Conservation (phyloP, 73 alveolate genomes). For the Uronychia setigera region DNA sequence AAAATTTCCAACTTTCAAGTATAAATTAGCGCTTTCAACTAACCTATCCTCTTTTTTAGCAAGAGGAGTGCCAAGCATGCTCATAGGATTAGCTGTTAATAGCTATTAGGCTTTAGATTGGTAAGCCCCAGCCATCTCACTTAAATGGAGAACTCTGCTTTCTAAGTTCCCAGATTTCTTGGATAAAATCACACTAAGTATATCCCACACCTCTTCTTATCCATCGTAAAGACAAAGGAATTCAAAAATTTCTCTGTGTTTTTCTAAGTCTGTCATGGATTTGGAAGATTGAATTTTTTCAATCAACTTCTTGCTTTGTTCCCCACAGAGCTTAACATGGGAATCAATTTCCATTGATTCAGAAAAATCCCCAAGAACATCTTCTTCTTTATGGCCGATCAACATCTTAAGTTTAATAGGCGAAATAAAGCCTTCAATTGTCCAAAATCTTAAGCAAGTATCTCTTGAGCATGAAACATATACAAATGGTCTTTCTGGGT, state of each 20-base stretch:
- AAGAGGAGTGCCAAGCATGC: conserved; percentile 42
- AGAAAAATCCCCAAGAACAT: conserved; percentile 26
- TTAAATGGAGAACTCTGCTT: conserved; percentile 43
- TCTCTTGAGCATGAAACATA: conserved; percentile 81
- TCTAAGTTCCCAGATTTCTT: conserved; percentile 24
- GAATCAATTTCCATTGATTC: conserved; percentile 38
- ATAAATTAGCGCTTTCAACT: conserved; percentile 66
- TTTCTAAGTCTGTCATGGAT: conserved; percentile 3
- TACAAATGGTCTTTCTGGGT: conserved; percentile 70
- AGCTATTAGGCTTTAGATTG: conserved; percentile 56
- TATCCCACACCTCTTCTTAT: conserved; percentile 54
- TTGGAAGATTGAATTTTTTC: not conserved
- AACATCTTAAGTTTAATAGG: conserved; percentile 20
- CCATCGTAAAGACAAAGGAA: conserved; percentile 53
- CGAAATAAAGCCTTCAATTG: conserved; percentile 29
- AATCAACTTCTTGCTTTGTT: conserved; percentile 14
- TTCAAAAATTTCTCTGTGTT: conserved; percentile 15
- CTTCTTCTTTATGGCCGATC: conserved; percentile 8
- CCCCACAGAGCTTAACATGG: conserved; percentile 34
- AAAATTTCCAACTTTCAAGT: conserved; percentile 74
- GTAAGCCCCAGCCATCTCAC: conserved; percentile 29
- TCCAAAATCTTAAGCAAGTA: conserved; percentile 72
- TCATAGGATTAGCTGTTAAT: conserved; percentile 28
- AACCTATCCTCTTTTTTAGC: conserved; percentile 74
- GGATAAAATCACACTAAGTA: conserved; percentile 27